A percentile compares a stretch with the other conserved stretches of the same genome.
Evolutionary conservation across 768 basidiomycete genomes (phyloP).

Genomic region (Mycena amicta): DNA sequence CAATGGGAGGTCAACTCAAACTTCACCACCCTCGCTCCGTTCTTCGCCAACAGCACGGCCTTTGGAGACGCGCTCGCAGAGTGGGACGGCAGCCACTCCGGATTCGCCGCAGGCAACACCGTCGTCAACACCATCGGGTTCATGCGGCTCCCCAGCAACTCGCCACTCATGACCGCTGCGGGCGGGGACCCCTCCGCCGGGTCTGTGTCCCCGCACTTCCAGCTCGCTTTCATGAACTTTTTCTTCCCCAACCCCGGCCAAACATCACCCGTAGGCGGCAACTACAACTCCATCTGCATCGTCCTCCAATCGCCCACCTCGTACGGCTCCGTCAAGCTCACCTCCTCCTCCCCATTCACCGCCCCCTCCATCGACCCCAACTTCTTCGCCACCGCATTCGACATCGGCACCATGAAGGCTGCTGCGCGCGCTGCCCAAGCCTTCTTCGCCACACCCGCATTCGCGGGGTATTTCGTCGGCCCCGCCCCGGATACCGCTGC

Average conservation of each 20-base stretch:
- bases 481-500: neutral
- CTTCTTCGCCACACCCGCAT: neutral
- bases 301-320: slow-evolving; percentile 1
- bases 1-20: neutral
- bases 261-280: neutral
- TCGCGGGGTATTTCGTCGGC: neutral
- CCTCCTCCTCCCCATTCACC: neutral
- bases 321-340: neutral
- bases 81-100: neutral
- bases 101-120: neutral
- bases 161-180: neutral
- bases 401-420: neutral
- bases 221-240: neutral
- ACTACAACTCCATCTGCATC: neutral
- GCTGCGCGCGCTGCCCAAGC: neutral
- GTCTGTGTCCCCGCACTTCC: neutral
- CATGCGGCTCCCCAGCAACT: neutral
- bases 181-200: neutral
- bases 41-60: neutral
- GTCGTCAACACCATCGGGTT: neutral
- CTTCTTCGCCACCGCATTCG: neutral
- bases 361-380: neutral
- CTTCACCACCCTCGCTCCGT: neutral
- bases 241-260: neutral
- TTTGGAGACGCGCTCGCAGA: neutral